Base-by-base conservation (phyloP, 129 eudicot species). In the Pittosporum tobira region DNA sequence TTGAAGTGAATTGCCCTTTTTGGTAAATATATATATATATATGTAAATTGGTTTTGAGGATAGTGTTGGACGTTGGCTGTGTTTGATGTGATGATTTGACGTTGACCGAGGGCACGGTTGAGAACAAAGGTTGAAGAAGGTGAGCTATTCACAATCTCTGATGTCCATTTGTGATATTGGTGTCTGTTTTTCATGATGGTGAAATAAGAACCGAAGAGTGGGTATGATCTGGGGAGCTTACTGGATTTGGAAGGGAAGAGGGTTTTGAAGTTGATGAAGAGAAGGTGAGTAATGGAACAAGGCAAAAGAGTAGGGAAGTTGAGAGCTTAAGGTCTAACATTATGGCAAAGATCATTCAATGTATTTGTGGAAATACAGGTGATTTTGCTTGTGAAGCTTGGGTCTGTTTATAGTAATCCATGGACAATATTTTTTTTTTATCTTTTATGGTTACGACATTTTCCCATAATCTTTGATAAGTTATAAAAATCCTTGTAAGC, bases 11-110 rank as follows among this genome's bases (percentile, higher is more conserved):
- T 1, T 15, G 16, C 14, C 94, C 85, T 51, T 81, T 85, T 13
- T 63, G 77, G 68, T 81, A 85, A 11, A 25, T 52, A 27, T 67
- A n/a, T n/a, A n/a, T n/a, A n/a, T n/a, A n/a, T n/a, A n/a, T n/a
- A n/a, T n/a, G 55, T 61, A 84, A 77, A 45, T 24, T 62, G 34
- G 85, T 57, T 44, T 80, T 81, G 63, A 84, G 85, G 0, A 85
- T 67, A n/a, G 75, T 85, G 83, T 10, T 65, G 76, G 12, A 85
- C 94, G 26, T 66, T 72, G 26, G 76, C 37, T 16, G 94, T 80
- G 66, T 85, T 85, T 12, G 83, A 80, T 2, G 94, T 85, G 30
- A 81, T 24, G 72, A 85, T 59, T n/a, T 74, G 82, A 34, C 59
- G 69, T 9, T 48, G 51, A 13, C 88, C 85, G 1, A 85, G 43